Percentiles rank a stretch among this genome's conserved stretches.
These are phyloP conservation scores for Paracamarosporium sp. DNA, from an alignment of 2,329 filamentous ascomycete species.

Conservation along the genomic window DNA sequence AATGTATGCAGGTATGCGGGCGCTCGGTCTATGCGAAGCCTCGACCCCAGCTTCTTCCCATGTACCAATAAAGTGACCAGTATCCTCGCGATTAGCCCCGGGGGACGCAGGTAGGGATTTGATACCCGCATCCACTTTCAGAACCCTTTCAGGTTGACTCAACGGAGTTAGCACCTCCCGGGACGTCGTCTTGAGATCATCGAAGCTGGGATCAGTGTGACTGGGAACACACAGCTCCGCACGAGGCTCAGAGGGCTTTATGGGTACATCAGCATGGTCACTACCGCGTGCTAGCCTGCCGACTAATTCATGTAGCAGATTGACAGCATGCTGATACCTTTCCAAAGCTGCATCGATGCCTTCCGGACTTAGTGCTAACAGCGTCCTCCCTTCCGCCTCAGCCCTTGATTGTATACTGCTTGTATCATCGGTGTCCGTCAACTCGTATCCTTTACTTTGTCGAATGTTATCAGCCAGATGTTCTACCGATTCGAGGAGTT, in stretches of 20 bases:
- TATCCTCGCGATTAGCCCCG: neutral
- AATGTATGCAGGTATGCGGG: neutral
- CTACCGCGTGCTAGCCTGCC: slow-evolving; percentile 8
- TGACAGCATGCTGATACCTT: slow-evolving; percentile 11
- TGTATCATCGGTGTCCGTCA: neutral
- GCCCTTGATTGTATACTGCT: slow-evolving; percentile 2
- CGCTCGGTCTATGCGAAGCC: no score
- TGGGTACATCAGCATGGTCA: neutral
- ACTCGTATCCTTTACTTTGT: neutral
- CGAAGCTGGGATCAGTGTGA: no score
- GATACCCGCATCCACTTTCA: neutral
- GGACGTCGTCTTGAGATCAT: neutral
- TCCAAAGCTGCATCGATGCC: neutral
- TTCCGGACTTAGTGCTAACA: neutral
- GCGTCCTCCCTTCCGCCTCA: neutral
- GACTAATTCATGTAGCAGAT: slow-evolving; percentile 16
- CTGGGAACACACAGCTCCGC: no score
- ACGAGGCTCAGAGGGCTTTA: neutral
- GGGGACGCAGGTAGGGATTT: neutral
- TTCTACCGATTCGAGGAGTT: slow-evolving; percentile 14
- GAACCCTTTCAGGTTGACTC: neutral
- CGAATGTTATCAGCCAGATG: slow-evolving; percentile 8
- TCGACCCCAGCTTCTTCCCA: neutral
- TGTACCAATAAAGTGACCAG: neutral
- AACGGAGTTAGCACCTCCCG: neutral